Evolutionary conservation across 2,329 filamentous ascomycete genomes (phyloP).

Genomic region (Ambrosiella cleistominuta): DNA sequence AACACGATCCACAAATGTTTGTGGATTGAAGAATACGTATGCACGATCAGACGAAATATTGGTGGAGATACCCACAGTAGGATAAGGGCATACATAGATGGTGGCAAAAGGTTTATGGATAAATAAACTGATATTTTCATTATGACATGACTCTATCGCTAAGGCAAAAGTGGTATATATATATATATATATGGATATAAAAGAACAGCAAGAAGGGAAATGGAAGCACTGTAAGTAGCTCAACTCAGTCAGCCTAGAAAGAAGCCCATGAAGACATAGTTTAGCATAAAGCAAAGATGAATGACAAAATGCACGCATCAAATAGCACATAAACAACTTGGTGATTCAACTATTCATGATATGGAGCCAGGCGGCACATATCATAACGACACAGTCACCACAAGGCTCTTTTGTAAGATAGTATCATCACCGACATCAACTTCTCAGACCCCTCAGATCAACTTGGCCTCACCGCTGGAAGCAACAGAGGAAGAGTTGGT

Average conservation of each 20-base stretch:
- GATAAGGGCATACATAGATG: not conserved
- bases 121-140: not conserved
- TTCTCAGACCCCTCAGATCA: not conserved
- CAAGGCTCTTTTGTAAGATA: too few species aligned
- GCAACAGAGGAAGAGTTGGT: not conserved
- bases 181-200: too few species aligned
- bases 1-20: not conserved
- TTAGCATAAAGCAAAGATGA: too few species aligned
- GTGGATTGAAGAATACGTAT: not conserved
- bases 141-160: not conserved
- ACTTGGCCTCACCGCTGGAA: not conserved
- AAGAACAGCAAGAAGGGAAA: not conserved
- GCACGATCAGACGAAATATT: slow-evolving; percentile 1
- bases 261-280: too few species aligned
- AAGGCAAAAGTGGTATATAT: not conserved
- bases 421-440: too few species aligned
- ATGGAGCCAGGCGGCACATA: too few species aligned
- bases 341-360: too few species aligned
- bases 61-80: not conserved
- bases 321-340: too few species aligned
- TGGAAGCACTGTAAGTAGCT: not conserved
- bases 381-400: too few species aligned
- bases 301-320: too few species aligned
- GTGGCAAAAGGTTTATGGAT: not conserved
- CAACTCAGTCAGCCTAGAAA: too few species aligned